Evolutionary conservation across 106 monocot genomes (phyloP).

Genomic region (Narthecium ossifragum): DNA sequence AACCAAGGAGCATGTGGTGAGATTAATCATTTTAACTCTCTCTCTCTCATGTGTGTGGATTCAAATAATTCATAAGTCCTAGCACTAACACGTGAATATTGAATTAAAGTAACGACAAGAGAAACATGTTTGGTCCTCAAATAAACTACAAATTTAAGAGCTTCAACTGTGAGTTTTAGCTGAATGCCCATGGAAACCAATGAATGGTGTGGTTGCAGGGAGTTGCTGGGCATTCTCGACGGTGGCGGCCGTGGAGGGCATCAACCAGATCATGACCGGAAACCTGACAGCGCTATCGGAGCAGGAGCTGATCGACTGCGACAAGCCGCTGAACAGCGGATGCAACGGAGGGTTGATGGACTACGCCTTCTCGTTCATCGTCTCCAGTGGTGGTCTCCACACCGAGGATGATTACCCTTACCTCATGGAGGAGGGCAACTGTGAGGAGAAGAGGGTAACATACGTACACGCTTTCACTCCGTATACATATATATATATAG

Average conservation of each 20-base stretch:
- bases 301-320: constrained; percentile 47
- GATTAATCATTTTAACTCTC: no score
- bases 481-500: not conserved
- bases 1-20: constrained; percentile 43
- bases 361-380: constrained; percentile 32
- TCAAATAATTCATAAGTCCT: not conserved
- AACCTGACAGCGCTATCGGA: constrained; percentile 38
- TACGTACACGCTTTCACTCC: no score
- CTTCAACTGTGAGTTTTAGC: no score
- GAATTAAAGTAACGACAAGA: not conserved
- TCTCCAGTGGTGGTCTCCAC: constrained; percentile 19
- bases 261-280: constrained; percentile 44
- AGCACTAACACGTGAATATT: not conserved
- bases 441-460: constrained; percentile 28
- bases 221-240: constrained; percentile 54
- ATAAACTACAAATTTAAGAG: no score
- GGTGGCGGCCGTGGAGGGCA: constrained; percentile 42
- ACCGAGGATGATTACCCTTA: constrained; percentile 42
- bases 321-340: constrained; percentile 21
- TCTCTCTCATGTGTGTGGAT: not conserved
- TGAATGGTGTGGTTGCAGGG: constrained; percentile 8
- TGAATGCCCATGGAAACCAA: not conserved
- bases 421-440: constrained; percentile 27
- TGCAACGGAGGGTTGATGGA: constrained; percentile 45
- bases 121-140: no score